Base-by-base conservation (phyloP, 139 green algal genomes). In the Chlamydomonas schloesseri region DNA sequence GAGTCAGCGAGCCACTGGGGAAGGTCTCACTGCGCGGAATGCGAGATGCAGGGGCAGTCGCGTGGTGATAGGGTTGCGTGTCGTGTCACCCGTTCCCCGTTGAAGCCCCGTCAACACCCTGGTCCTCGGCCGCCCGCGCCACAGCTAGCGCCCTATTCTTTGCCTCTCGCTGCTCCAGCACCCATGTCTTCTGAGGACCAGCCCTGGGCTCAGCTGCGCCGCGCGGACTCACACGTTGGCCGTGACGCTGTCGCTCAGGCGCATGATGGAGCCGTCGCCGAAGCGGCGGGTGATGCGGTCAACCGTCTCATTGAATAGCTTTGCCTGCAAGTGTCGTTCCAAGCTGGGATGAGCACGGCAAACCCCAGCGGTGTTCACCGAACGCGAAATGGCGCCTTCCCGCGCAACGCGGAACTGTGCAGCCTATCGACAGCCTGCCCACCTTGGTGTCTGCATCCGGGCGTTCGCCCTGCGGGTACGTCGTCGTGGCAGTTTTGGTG, bases 1-100 rank as follows among this genome's bases (percentile, higher is more conserved):
- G 89, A 0, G 94, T 96, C 15, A 99, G 87, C 64, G 94, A 94
- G 53, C 97, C 96, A 46, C 71, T 94, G n/a, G 96, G 89, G 29
- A 94, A 95, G 36, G 81, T 95, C 34, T 93, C 85, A 9, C 93
- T 97, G 86, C 26, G 42, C 0, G 34, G 80, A n/a, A 26, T 3
- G 17, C 24, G 46, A 13, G 31, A 10, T 53, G 53, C 21, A 14
- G 73, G 29, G 9, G 53, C 31, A 15, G 57, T 23, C 13, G 46
- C 21, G 26, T 64, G 71, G 34, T 18, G 34, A n/a, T 9, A 50
- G 55, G 3, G 28, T 74, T 3, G 34, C 17, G 55, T 24, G 18
- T 60, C 55, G 55, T 21, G 55, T 21, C 55, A 60, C 55, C 18
- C 2, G 17, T 21, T n/a, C n/a, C 55, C 55, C 20, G 55, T 11